Base-by-base conservation (phyloP, 768 basidiomycete species). In the Leccinum imitatum region DNA sequence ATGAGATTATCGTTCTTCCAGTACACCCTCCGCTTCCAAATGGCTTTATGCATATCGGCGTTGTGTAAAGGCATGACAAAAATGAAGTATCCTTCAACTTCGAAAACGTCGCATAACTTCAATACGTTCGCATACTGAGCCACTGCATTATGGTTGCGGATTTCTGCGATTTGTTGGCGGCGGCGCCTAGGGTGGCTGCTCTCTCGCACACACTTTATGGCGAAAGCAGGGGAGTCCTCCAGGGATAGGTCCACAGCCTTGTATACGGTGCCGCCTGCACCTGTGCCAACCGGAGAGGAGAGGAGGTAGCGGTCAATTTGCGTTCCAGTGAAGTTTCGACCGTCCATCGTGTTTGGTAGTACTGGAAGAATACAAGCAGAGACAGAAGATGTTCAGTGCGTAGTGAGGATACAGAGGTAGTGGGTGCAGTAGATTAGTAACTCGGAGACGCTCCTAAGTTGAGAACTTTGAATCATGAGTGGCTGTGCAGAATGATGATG, bases 241-340 rank as follows among this genome's bases (percentile, higher is more conserved):
- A 76, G 77, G 33, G 71, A 69, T 31, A 74, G 67, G 67, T 90
- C 87, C 54, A 86, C 71, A 33, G 89, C 90, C 62, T 81, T 82
- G 74, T 93, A 91, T 65, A 93, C 90, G 55, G 84, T 84, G 53
- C 91, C 91, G 60, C 87, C 89, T 10, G 87, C 86, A 35, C 93
- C 92, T 51, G 83, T 75, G 47, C 92, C 92, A 44, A 95, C 77
- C 62, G 80, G 75, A 57, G 84, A 80, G 58, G 83, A 68, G 63
- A 95, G 80, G 62, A 82, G 79, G 68, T 88, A 81, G 56, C 82
- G 84, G 71, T 84, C 83, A 68, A 93, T 78, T 61, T 72, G 66
- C 57, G 71, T 66, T 44, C 84, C 84, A 58, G 78, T 69, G 65
- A 87, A 80, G 65, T 84, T 77, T 61, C 78, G 82, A 8, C 7